Evolutionary conservation across 2,329 filamentous ascomycete genomes (phyloP).

Genomic region (Leptosphaerulina australis): DNA sequence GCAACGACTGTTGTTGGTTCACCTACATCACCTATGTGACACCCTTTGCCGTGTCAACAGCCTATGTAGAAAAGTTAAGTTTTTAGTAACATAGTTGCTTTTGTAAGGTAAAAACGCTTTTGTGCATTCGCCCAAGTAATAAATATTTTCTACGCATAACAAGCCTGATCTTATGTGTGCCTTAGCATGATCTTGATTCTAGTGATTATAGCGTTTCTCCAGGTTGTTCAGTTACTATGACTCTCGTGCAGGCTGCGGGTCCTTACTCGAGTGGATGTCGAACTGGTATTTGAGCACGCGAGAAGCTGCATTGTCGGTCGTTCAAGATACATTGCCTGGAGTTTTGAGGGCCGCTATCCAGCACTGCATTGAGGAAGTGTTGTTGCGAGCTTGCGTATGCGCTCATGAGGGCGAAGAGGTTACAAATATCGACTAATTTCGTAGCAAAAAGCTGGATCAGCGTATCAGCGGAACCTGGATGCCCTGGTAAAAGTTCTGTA

Average conservation of each 20-base stretch:
- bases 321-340: slow-evolving; percentile 43
- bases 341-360: slow-evolving; percentile 38
- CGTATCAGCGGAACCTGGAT: slow-evolving; percentile 29
- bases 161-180: slow-evolving; percentile 60
- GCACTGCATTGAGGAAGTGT: slow-evolving; percentile 30
- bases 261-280: slow-evolving; percentile 35
- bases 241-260: slow-evolving; percentile 34
- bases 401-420: slow-evolving; percentile 41
- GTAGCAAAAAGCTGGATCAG: slow-evolving; percentile 41
- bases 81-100: slow-evolving; percentile 17
- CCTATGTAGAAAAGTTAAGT: too few relatives aligned
- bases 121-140: slow-evolving; percentile 59
- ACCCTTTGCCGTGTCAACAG: too few relatives aligned
- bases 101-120: slow-evolving; percentile 51
- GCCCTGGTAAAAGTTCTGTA: slow-evolving; percentile 35
- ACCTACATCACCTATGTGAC: slow-evolving; percentile 26
- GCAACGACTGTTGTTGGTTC: too few relatives aligned
- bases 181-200: slow-evolving; percentile 44
- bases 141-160: slow-evolving; percentile 61
- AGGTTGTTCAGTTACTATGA: slow-evolving; percentile 26
- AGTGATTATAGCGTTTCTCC: slow-evolving; percentile 23
- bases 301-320: slow-evolving; percentile 20
- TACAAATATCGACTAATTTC: slow-evolving; percentile 42
- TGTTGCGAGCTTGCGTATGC: slow-evolving; percentile 43
- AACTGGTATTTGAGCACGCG: slow-evolving; percentile 39